Base-by-base conservation (phyloP, 352 stramenopile species). In the Phytophthora brassicae region DNA sequence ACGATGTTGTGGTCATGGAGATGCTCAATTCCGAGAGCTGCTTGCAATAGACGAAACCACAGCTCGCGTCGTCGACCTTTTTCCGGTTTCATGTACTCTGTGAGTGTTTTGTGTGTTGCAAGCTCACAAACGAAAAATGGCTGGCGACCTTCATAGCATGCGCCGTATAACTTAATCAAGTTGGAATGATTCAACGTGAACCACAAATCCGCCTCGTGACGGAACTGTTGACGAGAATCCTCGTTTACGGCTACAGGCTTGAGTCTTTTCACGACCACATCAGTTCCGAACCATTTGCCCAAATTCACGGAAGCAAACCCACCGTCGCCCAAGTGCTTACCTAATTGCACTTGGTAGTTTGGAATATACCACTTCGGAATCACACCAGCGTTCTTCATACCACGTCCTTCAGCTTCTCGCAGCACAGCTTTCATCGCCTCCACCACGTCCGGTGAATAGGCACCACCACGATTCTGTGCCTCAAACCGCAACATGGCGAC, bases 101-200 rank as follows among this genome's bases (percentile, higher is more conserved):
- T 53, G 2, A 70, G 38, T 2, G 66, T 67, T 7, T 66, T 35
- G 2, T 58, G 62, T 26, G 49, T 70, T 47, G 67, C 62, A 54
- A 56, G 48, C 22, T 75, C 67, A 59, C 56, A 71, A 2, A 75
- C 67, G 22, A 71, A 72, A 22, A 75, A 72, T 19, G 64, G 64
- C 24, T 71, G 51, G 0, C 24, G 16, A 24, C 56, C 63, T 31
- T 59, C 53, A 13, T 69, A 63, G 29, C 67, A 75, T 19, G 66
- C 67, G 0, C 67, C 67, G 29, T 75, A 75, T 6, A 75, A 17
- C 14, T 70, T 71, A 5, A 72, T 68, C 43, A 75, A 48, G 42
- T 75, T 71, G 20, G 62, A 70, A 29, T 75, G 67, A 26, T 70
- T 67, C 29, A 75, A 36, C 13, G 60, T 70, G 17, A 72, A 66